These are phyloP conservation scores for Plasmodium gonderi DNA, from an alignment of 169 alveolate species.

Conservation along the genomic window DNA sequence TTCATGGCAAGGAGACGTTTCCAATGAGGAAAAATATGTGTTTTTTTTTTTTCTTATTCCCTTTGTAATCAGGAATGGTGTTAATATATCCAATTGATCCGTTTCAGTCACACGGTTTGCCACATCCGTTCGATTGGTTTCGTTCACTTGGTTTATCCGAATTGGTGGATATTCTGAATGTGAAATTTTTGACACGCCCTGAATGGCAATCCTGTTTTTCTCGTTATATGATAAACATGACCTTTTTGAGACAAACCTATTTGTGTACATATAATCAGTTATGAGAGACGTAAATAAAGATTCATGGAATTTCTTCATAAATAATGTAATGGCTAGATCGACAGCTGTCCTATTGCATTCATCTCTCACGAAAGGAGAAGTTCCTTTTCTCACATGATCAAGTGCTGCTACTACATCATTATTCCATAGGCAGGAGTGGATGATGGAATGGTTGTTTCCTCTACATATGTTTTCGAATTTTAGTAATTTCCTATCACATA, in stretches of 20 bases:
- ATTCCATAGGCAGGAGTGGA: constrained; percentile 77
- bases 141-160: neutral
- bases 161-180: neutral
- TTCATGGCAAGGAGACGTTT: neutral
- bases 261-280: constrained; percentile 30
- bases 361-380: constrained; percentile 77
- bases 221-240: neutral
- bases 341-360: constrained; percentile 78
- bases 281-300: constrained; percentile 47
- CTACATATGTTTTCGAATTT: constrained; percentile 66
- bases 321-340: constrained; percentile 68
- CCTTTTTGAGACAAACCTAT: neutral
- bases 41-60: too few relatives aligned
- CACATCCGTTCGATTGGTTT: neutral
- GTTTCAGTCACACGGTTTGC: neutral
- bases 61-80: neutral
- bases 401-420: constrained; percentile 79
- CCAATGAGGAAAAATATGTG: neutral
- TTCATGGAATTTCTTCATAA: constrained; percentile 58
- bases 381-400: constrained; percentile 76
- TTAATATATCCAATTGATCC: neutral
- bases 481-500: neutral
- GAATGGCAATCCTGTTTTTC: neutral
- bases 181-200: neutral
- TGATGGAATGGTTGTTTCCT: constrained; percentile 70